Percentiles rank a stretch among this genome's conserved stretches.
Conservation (phyloP, 805 yeast species). For the Jamesozyma lodderae region DNA sequence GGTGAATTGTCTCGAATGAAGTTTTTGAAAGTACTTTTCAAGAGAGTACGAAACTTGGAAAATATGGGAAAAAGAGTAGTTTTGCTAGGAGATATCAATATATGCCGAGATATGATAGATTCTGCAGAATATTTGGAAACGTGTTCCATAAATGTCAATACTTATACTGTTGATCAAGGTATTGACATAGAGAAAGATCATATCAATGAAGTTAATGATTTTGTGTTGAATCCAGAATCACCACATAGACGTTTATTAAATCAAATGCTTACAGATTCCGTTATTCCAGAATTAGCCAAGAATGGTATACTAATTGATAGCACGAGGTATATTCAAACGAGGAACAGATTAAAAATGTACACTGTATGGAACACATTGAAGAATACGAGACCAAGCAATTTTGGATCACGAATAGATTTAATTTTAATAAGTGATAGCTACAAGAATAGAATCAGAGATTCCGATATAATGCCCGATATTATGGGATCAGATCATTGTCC, state of each 20-base stretch:
- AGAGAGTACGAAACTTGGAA: constrained; percentile 51
- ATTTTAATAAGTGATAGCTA: constrained; percentile 44
- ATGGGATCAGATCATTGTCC: constrained; percentile 96
- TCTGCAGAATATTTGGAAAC: constrained; percentile 55
- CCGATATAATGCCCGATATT: constrained; percentile 55
- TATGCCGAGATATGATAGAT: constrained; percentile 71
- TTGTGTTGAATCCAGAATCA: constrained; percentile 32
- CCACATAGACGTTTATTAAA: constrained; percentile 40
- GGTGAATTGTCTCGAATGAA: constrained; percentile 50
- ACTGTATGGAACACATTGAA: constrained; percentile 87
- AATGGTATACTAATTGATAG: constrained; percentile 48
- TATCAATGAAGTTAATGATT: constrained; percentile 28
- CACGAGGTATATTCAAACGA: constrained; percentile 46
- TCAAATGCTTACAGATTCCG: constrained; percentile 33
- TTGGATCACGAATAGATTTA: constrained; percentile 82
- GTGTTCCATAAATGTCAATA: constrained; percentile 22
- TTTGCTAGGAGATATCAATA: constrained; percentile 83
- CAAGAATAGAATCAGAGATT: constrained; percentile 27
- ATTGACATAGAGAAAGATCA: constrained; percentile 25
- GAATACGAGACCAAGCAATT: constrained; percentile 70
- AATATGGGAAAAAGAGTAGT: constrained; percentile 56
- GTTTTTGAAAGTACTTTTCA: constrained; percentile 51
- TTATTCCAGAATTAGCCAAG: constrained; percentile 26
- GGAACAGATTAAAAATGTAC: constrained; percentile 52
- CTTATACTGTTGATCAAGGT: constrained; percentile 33